A percentile compares a stretch with the other conserved stretches of the same genome.
These are phyloP conservation scores for Cystobasidiopsis lactophilus DNA, from an alignment of 768 basidiomycete genomes.

Conservation along the genomic window DNA sequence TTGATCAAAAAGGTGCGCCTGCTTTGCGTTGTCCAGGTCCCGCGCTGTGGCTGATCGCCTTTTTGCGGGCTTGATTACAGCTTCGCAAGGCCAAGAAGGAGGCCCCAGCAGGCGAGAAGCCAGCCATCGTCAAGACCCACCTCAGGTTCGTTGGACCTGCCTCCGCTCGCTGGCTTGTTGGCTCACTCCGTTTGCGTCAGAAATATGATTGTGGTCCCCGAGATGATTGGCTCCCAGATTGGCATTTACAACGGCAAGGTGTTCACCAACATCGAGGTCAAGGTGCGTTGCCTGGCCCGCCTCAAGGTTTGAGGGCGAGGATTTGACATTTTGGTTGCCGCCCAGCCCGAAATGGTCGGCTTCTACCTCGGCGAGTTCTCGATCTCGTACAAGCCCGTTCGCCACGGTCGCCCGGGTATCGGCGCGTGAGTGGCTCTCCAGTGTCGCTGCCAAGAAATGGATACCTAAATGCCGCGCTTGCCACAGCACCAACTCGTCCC, in stretches of 20 bases:
- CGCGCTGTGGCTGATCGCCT: too few relatives aligned
- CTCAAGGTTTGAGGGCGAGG: background rate
- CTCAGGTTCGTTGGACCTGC: slow-evolving; percentile 41
- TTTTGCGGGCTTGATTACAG: too few relatives aligned
- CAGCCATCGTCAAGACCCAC: slow-evolving; percentile 95
- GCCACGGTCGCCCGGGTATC: slow-evolving; percentile 99
- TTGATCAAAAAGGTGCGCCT: slow-evolving; percentile 99
- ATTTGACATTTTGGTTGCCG: slow-evolving; percentile 15
- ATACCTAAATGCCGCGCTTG: background rate
- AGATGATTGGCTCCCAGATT: slow-evolving; percentile 97
- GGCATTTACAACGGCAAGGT: slow-evolving; percentile 12
- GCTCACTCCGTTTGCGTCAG: background rate
- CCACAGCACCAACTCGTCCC: slow-evolving; percentile 39
- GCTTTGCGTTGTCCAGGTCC: too few relatives aligned
- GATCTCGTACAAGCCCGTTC: slow-evolving; percentile 93
- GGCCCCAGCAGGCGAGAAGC: slow-evolving; percentile 97
- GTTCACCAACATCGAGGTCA: background rate
- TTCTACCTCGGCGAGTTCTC: slow-evolving; percentile 84
- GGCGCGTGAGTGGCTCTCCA: slow-evolving; percentile 31
- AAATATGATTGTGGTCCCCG: slow-evolving; percentile 70
- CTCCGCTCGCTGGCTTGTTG: background rate
- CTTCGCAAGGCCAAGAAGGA: slow-evolving; percentile 99
- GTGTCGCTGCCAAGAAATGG: background rate
- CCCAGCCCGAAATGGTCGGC: slow-evolving; percentile 88
- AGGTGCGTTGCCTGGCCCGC: background rate